Conservation (phyloP, 768 basidiomycete species). For the Kondoa subrosea region DNA sequence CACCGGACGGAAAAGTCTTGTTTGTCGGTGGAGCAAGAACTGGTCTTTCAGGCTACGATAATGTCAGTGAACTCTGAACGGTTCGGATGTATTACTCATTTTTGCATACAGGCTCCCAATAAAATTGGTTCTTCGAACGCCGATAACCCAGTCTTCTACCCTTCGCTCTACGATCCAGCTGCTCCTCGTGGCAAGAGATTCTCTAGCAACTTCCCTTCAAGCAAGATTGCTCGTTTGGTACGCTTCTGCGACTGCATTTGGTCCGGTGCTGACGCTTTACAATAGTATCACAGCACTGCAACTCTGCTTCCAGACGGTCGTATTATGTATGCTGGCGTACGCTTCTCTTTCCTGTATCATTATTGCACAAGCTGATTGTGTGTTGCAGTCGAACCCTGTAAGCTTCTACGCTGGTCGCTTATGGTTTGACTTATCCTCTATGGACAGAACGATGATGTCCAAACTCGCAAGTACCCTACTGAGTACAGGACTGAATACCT, state of each 20-base stretch:
- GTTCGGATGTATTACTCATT: too few relatives aligned
- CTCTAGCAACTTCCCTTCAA: conserved; percentile 42
- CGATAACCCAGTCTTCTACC: conserved; percentile 37
- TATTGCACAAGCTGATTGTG: too few relatives aligned
- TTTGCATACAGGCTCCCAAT: too few relatives aligned
- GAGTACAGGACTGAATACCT: conserved; percentile 35
- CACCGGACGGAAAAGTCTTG: conserved; percentile 27
- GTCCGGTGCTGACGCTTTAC: too few relatives aligned
- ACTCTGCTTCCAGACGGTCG: conserved; percentile 73
- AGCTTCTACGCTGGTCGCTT: conserved; percentile 32
- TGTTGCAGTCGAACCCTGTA: conserved; percentile 85
- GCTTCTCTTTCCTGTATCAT: too few relatives aligned
- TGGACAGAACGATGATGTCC: conserved; percentile 1
- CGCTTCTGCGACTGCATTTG: too few relatives aligned
- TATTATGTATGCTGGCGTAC: conserved; percentile 75
- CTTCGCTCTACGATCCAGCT: conserved; percentile 51
- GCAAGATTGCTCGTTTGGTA: conserved; percentile 53
- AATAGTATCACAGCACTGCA: conserved; percentile 80
- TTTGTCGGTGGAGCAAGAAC: neutral
- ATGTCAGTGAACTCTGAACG: too few relatives aligned
- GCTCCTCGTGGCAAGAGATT: conserved; percentile 48
- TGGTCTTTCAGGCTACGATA: conserved; percentile 32
- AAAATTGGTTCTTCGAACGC: conserved; percentile 27
- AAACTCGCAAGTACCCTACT: conserved; percentile 12
- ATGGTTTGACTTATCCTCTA: neutral